These are phyloP conservation scores for Stentor coeruleus DNA, from an alignment of 73 alveolate genomes.

Conservation along the genomic window DNA sequence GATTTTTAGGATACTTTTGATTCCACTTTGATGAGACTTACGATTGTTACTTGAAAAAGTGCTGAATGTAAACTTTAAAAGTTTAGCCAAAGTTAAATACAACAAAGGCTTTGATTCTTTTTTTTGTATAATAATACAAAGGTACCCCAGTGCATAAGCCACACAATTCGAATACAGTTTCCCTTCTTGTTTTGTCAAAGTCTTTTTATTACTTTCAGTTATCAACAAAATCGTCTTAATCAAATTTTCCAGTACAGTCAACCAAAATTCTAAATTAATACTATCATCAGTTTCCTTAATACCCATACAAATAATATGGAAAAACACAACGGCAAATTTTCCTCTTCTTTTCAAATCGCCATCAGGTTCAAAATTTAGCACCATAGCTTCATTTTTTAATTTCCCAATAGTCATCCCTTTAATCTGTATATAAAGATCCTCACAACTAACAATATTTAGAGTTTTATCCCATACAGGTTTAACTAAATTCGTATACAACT, in stretches of 20 bases:
- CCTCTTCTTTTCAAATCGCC: constrained; percentile 17
- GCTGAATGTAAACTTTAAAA: neutral
- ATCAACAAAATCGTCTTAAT: neutral
- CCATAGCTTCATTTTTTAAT: neutral
- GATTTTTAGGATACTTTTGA: neutral
- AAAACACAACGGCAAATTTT: neutral
- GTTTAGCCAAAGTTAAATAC: neutral
- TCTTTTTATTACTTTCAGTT: neutral
- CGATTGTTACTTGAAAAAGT: neutral
- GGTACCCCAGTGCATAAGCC: neutral
- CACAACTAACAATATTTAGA: neutral
- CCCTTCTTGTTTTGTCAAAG: neutral
- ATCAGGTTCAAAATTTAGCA: neutral
- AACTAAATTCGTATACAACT: neutral
- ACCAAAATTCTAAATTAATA: neutral
- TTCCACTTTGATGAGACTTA: neutral
- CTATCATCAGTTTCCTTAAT: neutral
- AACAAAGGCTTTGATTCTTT: neutral
- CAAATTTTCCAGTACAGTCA: neutral
- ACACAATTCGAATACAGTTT: neutral
- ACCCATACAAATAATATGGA: neutral
- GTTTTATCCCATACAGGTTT: neutral
- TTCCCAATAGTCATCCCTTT: neutral
- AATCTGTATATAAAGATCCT: neutral
- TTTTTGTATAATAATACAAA: neutral